phyloP scores from a whole-genome alignment of 2,329 filamentous ascomycete genomes.

The Monilinia aucupariae region DNA sequence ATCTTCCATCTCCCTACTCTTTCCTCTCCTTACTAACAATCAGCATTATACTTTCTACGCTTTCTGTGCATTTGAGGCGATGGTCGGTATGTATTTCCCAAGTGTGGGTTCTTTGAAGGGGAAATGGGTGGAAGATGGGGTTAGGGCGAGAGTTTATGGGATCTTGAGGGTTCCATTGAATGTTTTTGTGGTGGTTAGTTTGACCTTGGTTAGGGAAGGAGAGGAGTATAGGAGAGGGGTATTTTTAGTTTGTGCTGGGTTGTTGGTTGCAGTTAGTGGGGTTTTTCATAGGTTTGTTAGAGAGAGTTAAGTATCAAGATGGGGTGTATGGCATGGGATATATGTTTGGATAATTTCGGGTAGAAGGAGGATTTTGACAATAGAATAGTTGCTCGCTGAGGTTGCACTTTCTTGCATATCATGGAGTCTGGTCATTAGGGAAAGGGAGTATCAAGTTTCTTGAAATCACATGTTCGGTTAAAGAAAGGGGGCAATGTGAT shows the following conservation, averaged over 20 bases:
- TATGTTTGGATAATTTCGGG: background rate
- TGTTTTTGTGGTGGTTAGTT: conserved; percentile 48
- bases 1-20: conserved; percentile 38
- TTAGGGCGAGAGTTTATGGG: conserved; percentile 50
- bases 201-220: conserved; percentile 44
- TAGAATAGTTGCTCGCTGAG: background rate
- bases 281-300: conserved; percentile 24
- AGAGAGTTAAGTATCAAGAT: background rate
- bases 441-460: background rate
- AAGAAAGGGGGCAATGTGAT: background rate
- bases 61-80: conserved; percentile 53
- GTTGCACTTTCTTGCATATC: background rate
- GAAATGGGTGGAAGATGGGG: conserved; percentile 48
- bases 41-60: conserved; percentile 47
- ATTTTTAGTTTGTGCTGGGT: conserved; percentile 33
- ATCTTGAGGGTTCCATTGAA: conserved; percentile 55
- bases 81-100: conserved; percentile 54
- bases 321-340: background rate
- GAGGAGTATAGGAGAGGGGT: conserved; percentile 33
- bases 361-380: background rate
- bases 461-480: background rate
- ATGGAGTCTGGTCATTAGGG: background rate
- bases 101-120: conserved; percentile 52
- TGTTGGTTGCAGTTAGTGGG: conserved; percentile 28
- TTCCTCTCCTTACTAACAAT: conserved; percentile 40